Evolutionary conservation across 2,329 filamentous ascomycete genomes (phyloP).

Genomic region (Helotiales sp.): DNA sequence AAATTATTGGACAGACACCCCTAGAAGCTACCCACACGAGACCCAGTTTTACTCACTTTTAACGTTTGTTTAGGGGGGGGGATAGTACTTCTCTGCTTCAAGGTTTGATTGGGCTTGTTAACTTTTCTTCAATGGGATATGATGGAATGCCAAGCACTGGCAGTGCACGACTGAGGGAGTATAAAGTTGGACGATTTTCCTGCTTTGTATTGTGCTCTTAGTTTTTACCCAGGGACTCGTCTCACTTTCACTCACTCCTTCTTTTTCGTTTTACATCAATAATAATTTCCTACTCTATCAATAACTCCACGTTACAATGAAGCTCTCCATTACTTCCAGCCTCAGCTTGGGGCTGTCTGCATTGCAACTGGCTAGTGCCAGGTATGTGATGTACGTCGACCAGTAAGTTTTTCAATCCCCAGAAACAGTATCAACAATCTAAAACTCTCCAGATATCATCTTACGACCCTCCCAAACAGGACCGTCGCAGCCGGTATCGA

Average conservation of each 20-base stretch:
- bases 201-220: neutral
- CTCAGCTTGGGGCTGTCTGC: constrained; percentile 16
- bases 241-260: neutral
- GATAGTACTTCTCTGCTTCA: neutral
- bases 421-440: neutral
- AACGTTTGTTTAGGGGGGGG: no score
- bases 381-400: constrained; percentile 23
- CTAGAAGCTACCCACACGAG: no score
- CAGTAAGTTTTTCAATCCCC: constrained; percentile 10
- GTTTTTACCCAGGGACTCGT: neutral
- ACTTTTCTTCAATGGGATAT: neutral
- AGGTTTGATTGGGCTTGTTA: constrained; percentile 5
- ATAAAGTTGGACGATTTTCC: neutral
- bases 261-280: neutral
- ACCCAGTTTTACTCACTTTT: no score
- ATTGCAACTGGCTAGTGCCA: constrained; percentile 15
- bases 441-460: constrained; percentile 15
- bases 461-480: constrained; percentile 24
- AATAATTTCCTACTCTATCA: neutral
- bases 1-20: no score
- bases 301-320: constrained; percentile 12
- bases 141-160: neutral
- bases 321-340: constrained; percentile 12
- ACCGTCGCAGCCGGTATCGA: constrained; percentile 30
- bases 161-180: neutral